Conservation (phyloP, 1,139 yeast species). For the Nakaseomyces delphensis region DNA sequence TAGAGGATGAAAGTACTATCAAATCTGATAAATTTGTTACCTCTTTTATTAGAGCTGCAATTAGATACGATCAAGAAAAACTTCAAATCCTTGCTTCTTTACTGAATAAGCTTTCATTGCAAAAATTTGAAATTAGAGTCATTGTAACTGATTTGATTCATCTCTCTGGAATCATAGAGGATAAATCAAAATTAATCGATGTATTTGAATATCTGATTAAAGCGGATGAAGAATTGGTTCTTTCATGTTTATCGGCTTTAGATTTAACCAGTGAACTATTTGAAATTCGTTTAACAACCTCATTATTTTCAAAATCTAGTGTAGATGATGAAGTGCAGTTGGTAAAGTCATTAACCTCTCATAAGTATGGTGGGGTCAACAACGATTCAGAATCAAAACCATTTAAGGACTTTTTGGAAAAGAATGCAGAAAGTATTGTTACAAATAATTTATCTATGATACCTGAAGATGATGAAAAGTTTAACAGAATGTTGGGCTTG, state of each 20-base stretch:
- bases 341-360: slow-evolving; percentile 3
- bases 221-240: slow-evolving; percentile 36
- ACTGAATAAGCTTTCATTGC: slow-evolving; percentile 27
- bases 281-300: slow-evolving; percentile 62
- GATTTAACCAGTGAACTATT: slow-evolving; percentile 43
- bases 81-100: slow-evolving; percentile 28
- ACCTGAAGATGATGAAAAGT: slow-evolving; percentile 37
- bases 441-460: slow-evolving; percentile 27
- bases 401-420: slow-evolving; percentile 29
- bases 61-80: slow-evolving; percentile 34
- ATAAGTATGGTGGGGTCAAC: slow-evolving; percentile 25
- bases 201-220: slow-evolving; percentile 41
- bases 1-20: slow-evolving; percentile 21
- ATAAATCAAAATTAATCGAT: slow-evolving; percentile 35
- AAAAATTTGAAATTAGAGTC: slow-evolving; percentile 34
- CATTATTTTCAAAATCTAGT: slow-evolving; percentile 34
- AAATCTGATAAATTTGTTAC: slow-evolving; percentile 32
- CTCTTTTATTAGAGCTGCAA: slow-evolving; percentile 33
- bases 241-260: slow-evolving; percentile 35
- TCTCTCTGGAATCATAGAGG: slow-evolving; percentile 33
- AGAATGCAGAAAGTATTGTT: slow-evolving; percentile 23
- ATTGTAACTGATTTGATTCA: slow-evolving; percentile 34
- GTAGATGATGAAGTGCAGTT: slow-evolving; percentile 25
- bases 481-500: slow-evolving; percentile 36
- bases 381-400: slow-evolving; percentile 24